Conservation (phyloP, 768 basidiomycete species). For the Auriscalpium vulgare region DNA sequence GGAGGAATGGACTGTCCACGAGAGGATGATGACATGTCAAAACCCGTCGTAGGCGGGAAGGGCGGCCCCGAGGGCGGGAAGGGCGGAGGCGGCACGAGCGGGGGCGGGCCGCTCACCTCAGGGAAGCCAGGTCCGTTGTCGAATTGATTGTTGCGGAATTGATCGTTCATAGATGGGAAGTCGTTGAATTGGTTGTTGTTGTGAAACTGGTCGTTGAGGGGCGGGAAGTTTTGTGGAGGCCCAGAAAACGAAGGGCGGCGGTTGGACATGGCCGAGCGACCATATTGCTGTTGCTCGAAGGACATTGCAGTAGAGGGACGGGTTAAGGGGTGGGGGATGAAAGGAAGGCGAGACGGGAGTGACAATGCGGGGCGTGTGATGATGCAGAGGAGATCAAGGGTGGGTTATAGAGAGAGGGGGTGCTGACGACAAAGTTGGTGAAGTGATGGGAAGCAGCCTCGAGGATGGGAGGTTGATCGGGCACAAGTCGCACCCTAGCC, state of each 20-base stretch:
- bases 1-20: background rate
- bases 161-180: slow-evolving; percentile 2
- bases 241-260: slow-evolving; percentile 9
- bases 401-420: background rate
- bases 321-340: background rate
- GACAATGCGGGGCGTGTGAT: background rate
- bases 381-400: background rate
- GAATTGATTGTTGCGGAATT: background rate
- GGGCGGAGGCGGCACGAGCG: background rate
- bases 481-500: no score
- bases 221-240: no score
- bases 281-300: slow-evolving; percentile 1
- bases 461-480: background rate
- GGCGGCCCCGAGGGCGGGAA: background rate
- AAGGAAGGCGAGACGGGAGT: background rate
- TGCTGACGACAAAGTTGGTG: background rate
- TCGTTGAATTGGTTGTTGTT: background rate
- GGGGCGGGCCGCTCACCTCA: slow-evolving; percentile 14
- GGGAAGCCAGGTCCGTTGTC: background rate
- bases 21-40: no score
- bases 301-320: slow-evolving; percentile 2
- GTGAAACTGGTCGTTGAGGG: no score
- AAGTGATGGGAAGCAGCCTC: background rate
- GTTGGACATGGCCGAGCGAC: background rate
- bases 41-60: no score